Conservation (phyloP, 768 basidiomycete species). For the Tricholoma flavovirens region DNA sequence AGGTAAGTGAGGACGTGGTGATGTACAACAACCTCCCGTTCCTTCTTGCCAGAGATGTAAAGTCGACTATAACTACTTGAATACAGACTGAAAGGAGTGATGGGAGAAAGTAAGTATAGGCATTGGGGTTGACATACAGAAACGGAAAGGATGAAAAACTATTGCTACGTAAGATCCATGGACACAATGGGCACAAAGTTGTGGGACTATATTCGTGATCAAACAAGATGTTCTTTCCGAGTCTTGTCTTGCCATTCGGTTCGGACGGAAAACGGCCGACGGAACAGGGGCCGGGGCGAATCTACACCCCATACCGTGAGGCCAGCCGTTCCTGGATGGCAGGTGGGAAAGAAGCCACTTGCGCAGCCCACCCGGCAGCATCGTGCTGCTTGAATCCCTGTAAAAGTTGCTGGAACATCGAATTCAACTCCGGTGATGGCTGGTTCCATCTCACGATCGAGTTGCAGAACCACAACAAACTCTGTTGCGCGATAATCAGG, state of each 20-base stretch:
- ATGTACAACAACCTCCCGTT: background rate
- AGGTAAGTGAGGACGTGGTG: slow-evolving; percentile 20
- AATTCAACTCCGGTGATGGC: slow-evolving; percentile 86
- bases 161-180: slow-evolving; percentile 42
- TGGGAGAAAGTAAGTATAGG: slow-evolving; percentile 6
- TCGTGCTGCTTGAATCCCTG: slow-evolving; percentile 88
- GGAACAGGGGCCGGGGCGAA: background rate
- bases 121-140: slow-evolving; percentile 9
- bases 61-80: slow-evolving; percentile 16
- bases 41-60: background rate
- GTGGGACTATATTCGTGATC: slow-evolving; percentile 10
- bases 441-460: slow-evolving; percentile 93
- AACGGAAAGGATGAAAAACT: slow-evolving; percentile 15
- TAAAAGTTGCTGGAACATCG: slow-evolving; percentile 89
- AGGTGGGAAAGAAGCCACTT: slow-evolving; percentile 80
- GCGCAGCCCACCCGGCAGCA: slow-evolving; percentile 78
- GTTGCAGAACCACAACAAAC: slow-evolving; percentile 96
- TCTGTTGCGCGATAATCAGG: slow-evolving; percentile 40
- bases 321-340: slow-evolving; percentile 84
- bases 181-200: slow-evolving; percentile 29
- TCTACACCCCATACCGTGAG: slow-evolving; percentile 80
- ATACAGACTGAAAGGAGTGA: slow-evolving; percentile 7
- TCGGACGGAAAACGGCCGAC: background rate
- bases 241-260: background rate
- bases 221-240: slow-evolving; percentile 2